Evolutionary conservation across 2,329 filamentous ascomycete species (phyloP).

Genomic region (Thelonectria discophora): DNA sequence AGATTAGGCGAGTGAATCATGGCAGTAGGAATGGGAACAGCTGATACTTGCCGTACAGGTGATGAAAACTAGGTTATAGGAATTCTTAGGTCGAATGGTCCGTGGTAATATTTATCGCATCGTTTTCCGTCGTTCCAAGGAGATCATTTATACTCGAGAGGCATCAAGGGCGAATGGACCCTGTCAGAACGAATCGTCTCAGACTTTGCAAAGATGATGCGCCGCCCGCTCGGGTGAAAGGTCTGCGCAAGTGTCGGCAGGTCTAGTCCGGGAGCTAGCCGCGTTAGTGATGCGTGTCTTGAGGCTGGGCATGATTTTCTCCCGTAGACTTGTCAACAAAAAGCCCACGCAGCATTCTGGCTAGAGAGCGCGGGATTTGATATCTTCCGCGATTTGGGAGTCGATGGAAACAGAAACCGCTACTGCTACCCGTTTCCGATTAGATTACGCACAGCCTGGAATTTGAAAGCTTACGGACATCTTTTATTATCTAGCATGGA

Average conservation of each 20-base stretch:
- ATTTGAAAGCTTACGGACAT: too few relatives aligned
- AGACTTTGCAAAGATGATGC: too few relatives aligned
- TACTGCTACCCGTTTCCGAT: background rate
- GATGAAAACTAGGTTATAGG: background rate
- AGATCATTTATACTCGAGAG: too few relatives aligned
- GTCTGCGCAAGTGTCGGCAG: background rate
- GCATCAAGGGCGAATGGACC: too few relatives aligned
- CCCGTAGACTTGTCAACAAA: too few relatives aligned
- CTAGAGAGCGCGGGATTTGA: background rate
- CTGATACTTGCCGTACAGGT: background rate
- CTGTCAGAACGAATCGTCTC: too few relatives aligned
- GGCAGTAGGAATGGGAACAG: background rate
- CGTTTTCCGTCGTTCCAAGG: too few relatives aligned
- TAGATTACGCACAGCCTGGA: too few relatives aligned
- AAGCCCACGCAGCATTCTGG: background rate
- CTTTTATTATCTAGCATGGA: too few relatives aligned
- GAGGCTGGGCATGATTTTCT: background rate
- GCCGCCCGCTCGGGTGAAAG: too few relatives aligned
- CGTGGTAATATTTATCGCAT: background rate
- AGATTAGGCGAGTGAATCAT: background rate
- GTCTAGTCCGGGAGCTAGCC: background rate
- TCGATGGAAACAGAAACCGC: background rate
- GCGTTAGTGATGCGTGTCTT: background rate
- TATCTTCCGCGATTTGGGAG: background rate
- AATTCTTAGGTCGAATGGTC: background rate